Percentiles rank a stretch among this genome's conserved stretches.
phyloP scores from a whole-genome alignment of 2,329 filamentous ascomycete species.

The Claviceps sp. region DNA sequence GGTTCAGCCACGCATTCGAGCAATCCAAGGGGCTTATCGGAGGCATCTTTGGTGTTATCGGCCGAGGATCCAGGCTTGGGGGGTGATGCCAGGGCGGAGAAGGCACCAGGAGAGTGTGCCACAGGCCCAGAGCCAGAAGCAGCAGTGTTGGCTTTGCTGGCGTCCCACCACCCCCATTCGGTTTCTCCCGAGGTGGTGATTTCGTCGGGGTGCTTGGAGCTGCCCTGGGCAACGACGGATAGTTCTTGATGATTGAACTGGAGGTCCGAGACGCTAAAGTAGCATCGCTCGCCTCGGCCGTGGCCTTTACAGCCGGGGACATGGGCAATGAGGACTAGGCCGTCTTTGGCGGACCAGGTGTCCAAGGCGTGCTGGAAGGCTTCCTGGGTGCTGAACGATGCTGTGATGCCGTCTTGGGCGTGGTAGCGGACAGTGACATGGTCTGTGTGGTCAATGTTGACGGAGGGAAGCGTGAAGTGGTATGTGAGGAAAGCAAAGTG shows the following conservation, averaged over 20 bases:
- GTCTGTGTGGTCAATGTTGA: constrained; percentile 17
- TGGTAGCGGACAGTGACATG: constrained; percentile 9
- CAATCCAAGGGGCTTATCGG: background rate
- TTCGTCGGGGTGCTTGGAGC: constrained; percentile 10
- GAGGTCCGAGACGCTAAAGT: constrained; percentile 13
- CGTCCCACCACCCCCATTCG: constrained; percentile 14
- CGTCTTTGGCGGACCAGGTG: constrained; percentile 11
- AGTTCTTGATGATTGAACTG: constrained; percentile 7
- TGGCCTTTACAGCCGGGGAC: constrained; percentile 14
- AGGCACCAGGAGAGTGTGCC: background rate
- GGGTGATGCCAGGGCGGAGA: background rate
- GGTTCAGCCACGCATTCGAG: background rate
- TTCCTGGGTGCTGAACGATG: constrained; percentile 10
- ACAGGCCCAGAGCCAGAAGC: background rate
- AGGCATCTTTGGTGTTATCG: background rate
- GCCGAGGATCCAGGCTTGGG: background rate
- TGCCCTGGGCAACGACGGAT: constrained; percentile 10
- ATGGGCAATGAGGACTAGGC: constrained; percentile 15
- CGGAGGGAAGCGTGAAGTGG: constrained; percentile 14
- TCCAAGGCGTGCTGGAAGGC: constrained; percentile 11
- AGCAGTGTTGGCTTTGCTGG: background rate
- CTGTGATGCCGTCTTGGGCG: background rate
- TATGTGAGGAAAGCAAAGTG: constrained; percentile 16
- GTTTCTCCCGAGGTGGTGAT: constrained; percentile 11
- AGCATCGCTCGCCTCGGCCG: constrained; percentile 16